phyloP scores from a whole-genome alignment of 768 basidiomycete species.

The Phanerochaete carnosa region DNA sequence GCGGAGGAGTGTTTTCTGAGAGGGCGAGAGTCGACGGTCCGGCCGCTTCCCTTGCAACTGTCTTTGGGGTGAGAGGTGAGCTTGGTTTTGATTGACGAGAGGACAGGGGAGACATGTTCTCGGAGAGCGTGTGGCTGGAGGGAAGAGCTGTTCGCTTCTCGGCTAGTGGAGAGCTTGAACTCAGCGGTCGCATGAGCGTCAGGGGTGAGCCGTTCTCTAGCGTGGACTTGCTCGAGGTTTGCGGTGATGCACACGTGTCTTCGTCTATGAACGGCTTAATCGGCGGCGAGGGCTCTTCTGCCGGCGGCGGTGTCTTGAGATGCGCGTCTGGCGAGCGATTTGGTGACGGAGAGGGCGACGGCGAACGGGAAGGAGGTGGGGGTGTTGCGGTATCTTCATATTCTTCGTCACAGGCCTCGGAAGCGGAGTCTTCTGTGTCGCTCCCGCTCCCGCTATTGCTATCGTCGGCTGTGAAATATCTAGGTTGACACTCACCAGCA shows the following conservation, averaged over 20 bases:
- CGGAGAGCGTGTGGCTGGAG: neutral
- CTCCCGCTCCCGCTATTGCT: neutral
- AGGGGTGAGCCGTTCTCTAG: neutral
- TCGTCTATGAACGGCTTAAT: neutral
- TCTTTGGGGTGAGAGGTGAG: neutral
- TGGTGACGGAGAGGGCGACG: constrained; percentile 21
- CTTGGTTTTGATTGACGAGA: neutral
- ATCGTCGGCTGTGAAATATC: too few species aligned
- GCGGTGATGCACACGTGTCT: neutral
- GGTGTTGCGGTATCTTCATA: constrained; percentile 13
- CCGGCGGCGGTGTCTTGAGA: constrained; percentile 3
- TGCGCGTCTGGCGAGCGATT: constrained; percentile 4
- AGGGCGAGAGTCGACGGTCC: neutral
- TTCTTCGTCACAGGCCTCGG: constrained; percentile 7
- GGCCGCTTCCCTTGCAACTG: too few species aligned
- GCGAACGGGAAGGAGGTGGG: constrained; percentile 27
- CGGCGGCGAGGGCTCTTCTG: neutral
- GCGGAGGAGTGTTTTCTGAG: neutral
- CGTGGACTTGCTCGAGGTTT: neutral
- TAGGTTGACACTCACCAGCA: neutral
- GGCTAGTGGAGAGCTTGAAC: neutral
- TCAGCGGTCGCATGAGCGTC: neutral
- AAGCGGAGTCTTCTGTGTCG: neutral
- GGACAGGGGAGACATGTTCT: neutral
- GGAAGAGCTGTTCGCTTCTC: neutral